Evolutionary conservation across 441 rosid genomes (phyloP), one percentile per base, ranked within the genome.

Genomic region (Rhodomyrtus psidioides): DNA sequence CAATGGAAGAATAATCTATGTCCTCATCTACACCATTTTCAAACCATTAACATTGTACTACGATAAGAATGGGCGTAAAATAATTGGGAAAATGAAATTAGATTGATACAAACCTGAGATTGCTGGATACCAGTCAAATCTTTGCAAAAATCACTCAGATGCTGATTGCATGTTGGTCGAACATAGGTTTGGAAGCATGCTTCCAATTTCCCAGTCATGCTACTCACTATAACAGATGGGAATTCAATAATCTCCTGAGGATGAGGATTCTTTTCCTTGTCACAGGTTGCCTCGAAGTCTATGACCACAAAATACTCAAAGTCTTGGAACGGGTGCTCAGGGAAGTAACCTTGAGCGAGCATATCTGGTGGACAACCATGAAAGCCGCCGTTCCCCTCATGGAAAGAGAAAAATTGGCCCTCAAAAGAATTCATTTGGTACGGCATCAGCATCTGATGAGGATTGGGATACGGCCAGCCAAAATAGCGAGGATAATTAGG

Each of bases 251-350:
- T 94, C 91, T 94, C 97, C 84, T 93, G 95, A 6, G 95, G 97
- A 88, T 94, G 94, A 54, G 92, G 94, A 82, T 89, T 93, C 88
- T 84, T 91, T 83, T 90, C 95, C 89, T 90, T 93, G 87, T 91
- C 96, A 82, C 97, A 93, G 42, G 96, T 93, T 70, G 96, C 97
- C 92, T 93, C 97, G 74, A 94, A 94, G 88, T 94, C 97, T 85
- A 93, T 93, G 82, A 94, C 96, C 86, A 92, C 93, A 90, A 94
- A 92, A 84, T 93, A 93, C 83, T 92, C 95, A 83, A 93, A 93
- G 85, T 92, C 94, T 87, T 93, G 97, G 84, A 89, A 88, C 60
- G 83, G 93, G 86, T 87, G 82, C 53, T 93, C 81, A 23, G 62
- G 88, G 74, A 53, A 86, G 42, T 83, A 85, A 83, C 54, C 46